A percentile compares a stretch with the other conserved stretches of the same genome.
phyloP scores from a whole-genome alignment of 805 yeast genomes.

The Torulaspora quercuum region DNA sequence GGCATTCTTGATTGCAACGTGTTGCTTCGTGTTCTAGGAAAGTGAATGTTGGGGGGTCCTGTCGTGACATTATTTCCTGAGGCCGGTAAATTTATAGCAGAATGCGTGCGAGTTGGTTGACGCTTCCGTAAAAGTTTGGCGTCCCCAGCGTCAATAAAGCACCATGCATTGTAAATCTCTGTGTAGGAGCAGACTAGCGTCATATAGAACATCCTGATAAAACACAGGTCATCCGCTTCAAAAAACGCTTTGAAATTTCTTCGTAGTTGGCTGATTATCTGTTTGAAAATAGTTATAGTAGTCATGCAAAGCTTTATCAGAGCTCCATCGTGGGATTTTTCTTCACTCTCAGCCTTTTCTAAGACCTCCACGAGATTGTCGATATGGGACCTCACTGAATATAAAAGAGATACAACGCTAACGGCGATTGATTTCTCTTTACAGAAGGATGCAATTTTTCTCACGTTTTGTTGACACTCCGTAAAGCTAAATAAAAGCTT shows the following conservation, averaged over 20 bases:
- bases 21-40: slow-evolving; percentile 27
- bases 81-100: slow-evolving; percentile 8
- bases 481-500: slow-evolving; percentile 60
- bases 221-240: slow-evolving; percentile 59
- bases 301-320: slow-evolving; percentile 38
- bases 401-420: slow-evolving; percentile 50
- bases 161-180: slow-evolving; percentile 67
- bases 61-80: slow-evolving; percentile 4
- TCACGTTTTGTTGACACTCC: slow-evolving; percentile 58
- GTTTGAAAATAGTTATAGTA: slow-evolving; percentile 48
- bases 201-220: slow-evolving; percentile 59
- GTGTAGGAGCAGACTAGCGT: slow-evolving; percentile 59
- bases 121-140: slow-evolving; percentile 12
- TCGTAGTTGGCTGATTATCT: slow-evolving; percentile 45
- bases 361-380: slow-evolving; percentile 56
- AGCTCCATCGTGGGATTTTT: slow-evolving; percentile 37
- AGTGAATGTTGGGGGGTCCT: slow-evolving; percentile 12
- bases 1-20: slow-evolving; percentile 23
- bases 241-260: slow-evolving; percentile 48
- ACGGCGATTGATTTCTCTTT: slow-evolving; percentile 52
- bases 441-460: slow-evolving; percentile 57
- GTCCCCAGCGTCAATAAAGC: slow-evolving; percentile 26
- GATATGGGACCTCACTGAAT: slow-evolving; percentile 51
- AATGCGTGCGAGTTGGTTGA: slow-evolving; percentile 7
- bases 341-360: slow-evolving; percentile 48